These are phyloP conservation scores for Mycena vulgaris DNA, from an alignment of 768 basidiomycete species.

Conservation along the genomic window DNA sequence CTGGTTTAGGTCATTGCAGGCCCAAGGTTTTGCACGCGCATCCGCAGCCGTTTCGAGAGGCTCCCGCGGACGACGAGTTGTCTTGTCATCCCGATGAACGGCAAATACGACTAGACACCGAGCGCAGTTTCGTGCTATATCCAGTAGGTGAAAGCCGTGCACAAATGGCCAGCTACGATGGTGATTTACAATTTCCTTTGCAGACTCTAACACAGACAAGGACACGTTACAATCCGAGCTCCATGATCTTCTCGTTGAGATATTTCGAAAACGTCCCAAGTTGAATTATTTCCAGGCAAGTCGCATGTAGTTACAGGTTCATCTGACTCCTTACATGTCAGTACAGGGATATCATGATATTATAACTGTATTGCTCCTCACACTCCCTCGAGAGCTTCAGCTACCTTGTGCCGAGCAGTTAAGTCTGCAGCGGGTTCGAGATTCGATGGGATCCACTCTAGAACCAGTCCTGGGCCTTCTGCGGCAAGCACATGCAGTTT, in stretches of 20 bases:
- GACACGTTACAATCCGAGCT: slow-evolving; percentile 76
- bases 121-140: slow-evolving; percentile 94
- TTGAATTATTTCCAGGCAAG: slow-evolving; percentile 88
- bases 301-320: background rate
- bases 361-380: slow-evolving; percentile 85
- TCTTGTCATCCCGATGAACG: slow-evolving; percentile 81
- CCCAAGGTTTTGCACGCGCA: slow-evolving; percentile 47
- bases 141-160: slow-evolving; percentile 78
- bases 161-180: background rate
- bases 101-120: slow-evolving; percentile 91
- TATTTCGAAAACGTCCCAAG: slow-evolving; percentile 81
- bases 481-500: slow-evolving; percentile 57
- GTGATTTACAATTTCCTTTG: slow-evolving; percentile 14
- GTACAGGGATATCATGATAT: slow-evolving; percentile 93
- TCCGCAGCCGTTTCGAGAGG: slow-evolving; percentile 36
- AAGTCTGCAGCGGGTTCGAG: slow-evolving; percentile 84
- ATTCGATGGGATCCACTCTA: slow-evolving; percentile 89
- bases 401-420: slow-evolving; percentile 77
- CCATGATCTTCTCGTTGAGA: slow-evolving; percentile 78
- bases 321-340: background rate
- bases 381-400: slow-evolving; percentile 73
- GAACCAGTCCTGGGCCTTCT: slow-evolving; percentile 90
- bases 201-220: slow-evolving; percentile 52
- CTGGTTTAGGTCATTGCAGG: slow-evolving; percentile 24
- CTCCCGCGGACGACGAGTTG: slow-evolving; percentile 20